A percentile compares a stretch with the other conserved stretches of the same genome.
Conservation (phyloP, 345 rosid species). For the Eucalyptus cloeziana region DNA sequence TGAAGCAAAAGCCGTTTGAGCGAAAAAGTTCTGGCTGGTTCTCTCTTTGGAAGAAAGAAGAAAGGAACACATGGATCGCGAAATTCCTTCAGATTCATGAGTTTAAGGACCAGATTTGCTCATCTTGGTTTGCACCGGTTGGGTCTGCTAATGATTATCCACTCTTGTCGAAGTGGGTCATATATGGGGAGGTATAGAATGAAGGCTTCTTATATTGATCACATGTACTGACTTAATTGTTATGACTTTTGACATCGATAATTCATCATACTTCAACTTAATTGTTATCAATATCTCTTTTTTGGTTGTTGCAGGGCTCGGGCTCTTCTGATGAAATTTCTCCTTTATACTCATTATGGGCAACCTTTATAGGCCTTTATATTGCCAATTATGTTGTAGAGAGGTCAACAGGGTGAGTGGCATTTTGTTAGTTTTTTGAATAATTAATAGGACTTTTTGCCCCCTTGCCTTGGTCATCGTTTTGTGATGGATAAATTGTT, state of each 20-base stretch:
- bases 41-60: slow-evolving; percentile 55
- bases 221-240: not conserved
- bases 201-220: not conserved
- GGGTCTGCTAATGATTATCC: slow-evolving; percentile 99
- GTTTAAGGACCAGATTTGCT: slow-evolving; percentile 92
- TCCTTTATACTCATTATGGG: slow-evolving; percentile 98
- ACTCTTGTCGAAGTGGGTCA: slow-evolving; percentile 93
- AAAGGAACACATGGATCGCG: slow-evolving; percentile 60
- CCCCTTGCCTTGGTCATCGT: not conserved
- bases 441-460: not conserved
- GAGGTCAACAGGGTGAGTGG: slow-evolving; percentile 89
- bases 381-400: slow-evolving; percentile 97
- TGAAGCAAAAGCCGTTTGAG: slow-evolving; percentile 42
- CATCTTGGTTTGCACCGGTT: slow-evolving; percentile 99
- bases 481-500: not conserved
- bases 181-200: slow-evolving; percentile 79
- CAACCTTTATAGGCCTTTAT: slow-evolving; percentile 96
- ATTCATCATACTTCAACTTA: not conserved
- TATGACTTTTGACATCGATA: not conserved
- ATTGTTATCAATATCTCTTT: not conserved
- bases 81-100: slow-evolving; percentile 68
- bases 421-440: not conserved
- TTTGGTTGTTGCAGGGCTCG: slow-evolving; percentile 43
- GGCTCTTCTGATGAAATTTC: slow-evolving; percentile 87
- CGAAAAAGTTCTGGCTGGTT: slow-evolving; percentile 55